Evolutionary conservation across 139 green algal species (phyloP).

Genomic region (Auxenochlorella pyrenoidosa): DNA sequence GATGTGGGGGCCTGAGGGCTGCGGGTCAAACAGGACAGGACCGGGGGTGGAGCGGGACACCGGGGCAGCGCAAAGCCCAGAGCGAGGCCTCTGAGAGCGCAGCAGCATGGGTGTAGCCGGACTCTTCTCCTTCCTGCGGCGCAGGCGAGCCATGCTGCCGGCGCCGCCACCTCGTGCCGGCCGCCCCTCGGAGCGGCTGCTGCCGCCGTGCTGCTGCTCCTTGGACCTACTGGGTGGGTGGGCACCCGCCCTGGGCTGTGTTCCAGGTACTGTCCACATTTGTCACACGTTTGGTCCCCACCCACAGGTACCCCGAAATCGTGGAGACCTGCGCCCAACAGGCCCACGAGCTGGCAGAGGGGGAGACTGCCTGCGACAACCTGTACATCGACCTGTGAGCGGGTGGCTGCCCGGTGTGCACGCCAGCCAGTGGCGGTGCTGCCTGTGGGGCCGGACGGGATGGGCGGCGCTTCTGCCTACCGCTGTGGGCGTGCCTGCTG

Average conservation of each 20-base stretch:
- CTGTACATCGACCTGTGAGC: conserved; percentile 71
- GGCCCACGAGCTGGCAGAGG: conserved; percentile 26
- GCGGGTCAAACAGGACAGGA: too few relatives aligned
- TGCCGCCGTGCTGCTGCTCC: background rate
- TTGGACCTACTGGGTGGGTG: too few relatives aligned
- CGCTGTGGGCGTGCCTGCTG: background rate
- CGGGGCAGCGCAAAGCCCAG: too few relatives aligned
- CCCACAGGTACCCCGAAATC: conserved; percentile 59
- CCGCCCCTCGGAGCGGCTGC: background rate
- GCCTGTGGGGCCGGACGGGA: too few relatives aligned
- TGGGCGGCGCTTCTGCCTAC: too few relatives aligned
- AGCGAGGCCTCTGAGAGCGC: background rate
- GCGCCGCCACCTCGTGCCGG: background rate
- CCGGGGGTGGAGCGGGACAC: too few relatives aligned
- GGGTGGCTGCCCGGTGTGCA: conserved; percentile 24
- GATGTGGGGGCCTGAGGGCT: too few relatives aligned
- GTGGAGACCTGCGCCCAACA: conserved; percentile 29
- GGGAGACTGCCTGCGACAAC: conserved; percentile 70
- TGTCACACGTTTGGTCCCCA: background rate
- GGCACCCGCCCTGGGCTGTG: too few relatives aligned
- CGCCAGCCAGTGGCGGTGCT: background rate
- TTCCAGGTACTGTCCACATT: too few relatives aligned
- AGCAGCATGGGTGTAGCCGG: conserved; percentile 67
- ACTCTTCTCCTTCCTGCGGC: conserved; percentile 65
- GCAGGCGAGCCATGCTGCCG: background rate